These are phyloP conservation scores for Gracilaria caudata DNA, from an alignment of 23 red algal species.

Conservation along the genomic window DNA sequence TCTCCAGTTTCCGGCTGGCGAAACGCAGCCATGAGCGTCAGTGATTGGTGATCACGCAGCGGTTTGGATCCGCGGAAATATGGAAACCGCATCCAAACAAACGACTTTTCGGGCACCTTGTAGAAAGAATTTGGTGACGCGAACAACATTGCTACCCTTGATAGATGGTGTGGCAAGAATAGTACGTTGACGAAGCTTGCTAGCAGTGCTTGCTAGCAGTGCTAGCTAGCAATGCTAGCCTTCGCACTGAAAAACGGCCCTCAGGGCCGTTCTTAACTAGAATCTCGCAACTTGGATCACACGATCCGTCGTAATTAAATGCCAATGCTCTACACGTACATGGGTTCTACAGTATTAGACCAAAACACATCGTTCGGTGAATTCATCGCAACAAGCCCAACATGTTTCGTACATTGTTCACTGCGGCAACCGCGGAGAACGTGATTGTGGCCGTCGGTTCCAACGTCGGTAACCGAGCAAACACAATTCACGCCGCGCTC, in stretches of 20 bases:
- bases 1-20: not conserved
- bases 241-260: too few relatives aligned
- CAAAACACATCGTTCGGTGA: too few relatives aligned
- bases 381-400: too few relatives aligned
- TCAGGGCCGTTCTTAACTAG: too few relatives aligned
- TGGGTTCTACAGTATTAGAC: too few relatives aligned
- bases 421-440: not conserved
- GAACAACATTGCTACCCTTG: slow-evolving; percentile 35
- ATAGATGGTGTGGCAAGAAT: slow-evolving; percentile 16
- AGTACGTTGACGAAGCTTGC: too few relatives aligned
- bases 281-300: too few relatives aligned
- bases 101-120: not conserved
- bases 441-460: slow-evolving; percentile 57
- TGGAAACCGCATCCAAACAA: not conserved
- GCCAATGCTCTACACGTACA: too few relatives aligned
- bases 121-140: slow-evolving; percentile 25
- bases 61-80: not conserved
- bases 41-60: slow-evolving; percentile 3
- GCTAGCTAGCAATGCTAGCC: too few relatives aligned
- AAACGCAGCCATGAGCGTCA: not conserved
- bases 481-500: slow-evolving; percentile 34
- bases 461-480: slow-evolving; percentile 48
- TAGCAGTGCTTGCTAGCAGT: too few relatives aligned
- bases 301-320: too few relatives aligned
- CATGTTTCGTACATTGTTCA: not conserved